phyloP scores from a whole-genome alignment of 2,329 filamentous ascomycete species.

The Westerdykella ornata region DNA sequence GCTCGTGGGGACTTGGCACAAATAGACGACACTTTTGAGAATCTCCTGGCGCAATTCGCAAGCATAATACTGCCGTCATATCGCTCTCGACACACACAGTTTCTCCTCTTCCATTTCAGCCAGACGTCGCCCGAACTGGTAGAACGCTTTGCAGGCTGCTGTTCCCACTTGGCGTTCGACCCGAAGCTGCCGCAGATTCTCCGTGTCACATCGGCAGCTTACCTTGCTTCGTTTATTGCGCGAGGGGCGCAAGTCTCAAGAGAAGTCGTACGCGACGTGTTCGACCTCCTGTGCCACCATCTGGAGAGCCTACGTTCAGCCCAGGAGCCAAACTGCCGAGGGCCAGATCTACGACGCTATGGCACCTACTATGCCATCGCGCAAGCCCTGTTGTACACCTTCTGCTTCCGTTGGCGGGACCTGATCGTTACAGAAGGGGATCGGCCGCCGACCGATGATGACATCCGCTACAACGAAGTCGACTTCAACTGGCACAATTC shows the following conservation, averaged over 20 bases:
- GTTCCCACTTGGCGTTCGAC: constrained; percentile 66
- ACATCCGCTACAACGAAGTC: constrained; percentile 58
- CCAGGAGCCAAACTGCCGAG: constrained; percentile 68
- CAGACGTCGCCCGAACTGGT: constrained; percentile 73
- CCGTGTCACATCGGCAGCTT: constrained; percentile 80
- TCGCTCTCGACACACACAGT: constrained; percentile 88
- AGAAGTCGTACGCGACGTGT: constrained; percentile 72
- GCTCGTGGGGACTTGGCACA: constrained; percentile 57
- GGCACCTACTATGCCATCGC: constrained; percentile 78
- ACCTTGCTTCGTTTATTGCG: constrained; percentile 90
- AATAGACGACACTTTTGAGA: constrained; percentile 66
- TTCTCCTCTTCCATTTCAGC: constrained; percentile 90
- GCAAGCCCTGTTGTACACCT: constrained; percentile 90
- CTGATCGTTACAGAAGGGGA: constrained; percentile 57
- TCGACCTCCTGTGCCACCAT: constrained; percentile 69
- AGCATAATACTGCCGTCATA: constrained; percentile 85
- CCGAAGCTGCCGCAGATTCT: constrained; percentile 57
- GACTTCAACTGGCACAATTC: constrained; percentile 72
- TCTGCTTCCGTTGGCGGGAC: constrained; percentile 97
- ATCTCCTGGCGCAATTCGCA: constrained; percentile 77
- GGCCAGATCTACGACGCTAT: constrained; percentile 79
- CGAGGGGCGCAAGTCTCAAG: constrained; percentile 75
- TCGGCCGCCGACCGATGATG: constrained; percentile 33
- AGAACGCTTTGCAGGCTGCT: constrained; percentile 73
- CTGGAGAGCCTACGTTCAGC: constrained; percentile 66